A percentile compares a stretch with the other conserved stretches of the same genome.
Conservation (phyloP, 495 filamentous ascomycete genomes). For the Astrothelium subdiscretum region DNA sequence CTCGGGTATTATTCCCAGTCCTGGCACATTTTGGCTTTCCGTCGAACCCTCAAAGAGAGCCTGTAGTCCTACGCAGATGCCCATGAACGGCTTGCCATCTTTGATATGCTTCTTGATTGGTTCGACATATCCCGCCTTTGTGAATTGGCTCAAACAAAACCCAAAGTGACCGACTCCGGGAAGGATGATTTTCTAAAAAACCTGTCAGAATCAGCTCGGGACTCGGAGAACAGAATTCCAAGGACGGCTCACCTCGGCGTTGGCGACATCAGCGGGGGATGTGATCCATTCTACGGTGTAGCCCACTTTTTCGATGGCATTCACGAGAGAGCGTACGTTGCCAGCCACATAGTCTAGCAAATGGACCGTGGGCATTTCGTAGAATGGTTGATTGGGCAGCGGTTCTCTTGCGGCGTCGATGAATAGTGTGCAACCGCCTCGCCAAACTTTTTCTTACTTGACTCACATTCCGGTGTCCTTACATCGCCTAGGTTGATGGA, state of each 20-base stretch:
- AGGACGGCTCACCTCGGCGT: constrained; percentile 57
- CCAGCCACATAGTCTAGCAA: constrained; percentile 79
- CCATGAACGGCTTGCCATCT: constrained; percentile 91
- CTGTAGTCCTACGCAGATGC: constrained; percentile 91
- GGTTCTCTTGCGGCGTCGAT: too few relatives aligned
- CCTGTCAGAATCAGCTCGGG: constrained; percentile 20
- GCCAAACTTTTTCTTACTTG: too few relatives aligned
- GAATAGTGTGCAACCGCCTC: too few relatives aligned
- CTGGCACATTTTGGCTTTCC: constrained; percentile 57
- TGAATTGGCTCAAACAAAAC: constrained; percentile 78
- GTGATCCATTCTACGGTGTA: constrained; percentile 90
- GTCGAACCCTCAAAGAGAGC: constrained; percentile 76
- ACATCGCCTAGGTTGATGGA: too few relatives aligned
- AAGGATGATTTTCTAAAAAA: constrained; percentile 68
- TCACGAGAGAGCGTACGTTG: constrained; percentile 88
- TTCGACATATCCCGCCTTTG: constrained; percentile 64
- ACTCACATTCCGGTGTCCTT: too few relatives aligned
- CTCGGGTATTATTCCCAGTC: constrained; percentile 63
- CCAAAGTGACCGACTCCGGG: constrained; percentile 97
- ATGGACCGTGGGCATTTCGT: constrained; percentile 74
- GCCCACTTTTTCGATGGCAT: constrained; percentile 90
- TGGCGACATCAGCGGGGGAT: constrained; percentile 65
- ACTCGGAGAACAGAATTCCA: constrained; percentile 10
- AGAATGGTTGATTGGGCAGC: neutral
- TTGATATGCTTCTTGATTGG: constrained; percentile 70